These are phyloP conservation scores for Hypoxylon sp. DNA, from an alignment of 2,329 filamentous ascomycete genomes.

Conservation along the genomic window DNA sequence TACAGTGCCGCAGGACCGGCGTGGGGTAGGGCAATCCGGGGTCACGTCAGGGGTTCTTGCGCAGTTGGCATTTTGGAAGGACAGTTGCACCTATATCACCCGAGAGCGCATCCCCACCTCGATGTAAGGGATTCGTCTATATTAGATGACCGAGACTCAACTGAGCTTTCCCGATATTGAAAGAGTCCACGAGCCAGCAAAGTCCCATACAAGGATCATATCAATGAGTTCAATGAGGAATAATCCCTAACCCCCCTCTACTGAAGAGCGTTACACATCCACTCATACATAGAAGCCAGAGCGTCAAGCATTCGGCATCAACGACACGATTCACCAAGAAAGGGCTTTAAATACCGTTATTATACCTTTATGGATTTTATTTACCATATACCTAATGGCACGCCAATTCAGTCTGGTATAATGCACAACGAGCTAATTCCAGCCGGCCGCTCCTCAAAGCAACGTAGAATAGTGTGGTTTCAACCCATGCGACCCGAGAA, in stretches of 20 bases:
- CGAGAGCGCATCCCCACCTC: neutral
- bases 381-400: neutral
- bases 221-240: neutral
- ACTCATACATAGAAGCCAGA: neutral
- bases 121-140: neutral
- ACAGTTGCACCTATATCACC: neutral
- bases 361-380: neutral
- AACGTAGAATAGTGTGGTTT: neutral
- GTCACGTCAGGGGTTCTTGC: neutral
- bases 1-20: no score
- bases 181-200: neutral
- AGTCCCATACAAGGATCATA: neutral
- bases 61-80: neutral
- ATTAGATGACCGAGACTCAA: neutral
- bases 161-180: no score
- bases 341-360: neutral
- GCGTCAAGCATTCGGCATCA: neutral
- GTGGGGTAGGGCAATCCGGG: neutral
- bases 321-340: neutral
- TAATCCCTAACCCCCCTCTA: neutral
- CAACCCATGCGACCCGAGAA: neutral
- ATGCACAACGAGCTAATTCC: constrained; percentile 6
- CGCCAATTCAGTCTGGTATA: constrained; percentile 22
- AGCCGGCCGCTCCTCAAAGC: neutral
- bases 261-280: neutral